Conservation (phyloP, 2,329 filamentous ascomycete genomes). For the Grosmannia serpens region DNA sequence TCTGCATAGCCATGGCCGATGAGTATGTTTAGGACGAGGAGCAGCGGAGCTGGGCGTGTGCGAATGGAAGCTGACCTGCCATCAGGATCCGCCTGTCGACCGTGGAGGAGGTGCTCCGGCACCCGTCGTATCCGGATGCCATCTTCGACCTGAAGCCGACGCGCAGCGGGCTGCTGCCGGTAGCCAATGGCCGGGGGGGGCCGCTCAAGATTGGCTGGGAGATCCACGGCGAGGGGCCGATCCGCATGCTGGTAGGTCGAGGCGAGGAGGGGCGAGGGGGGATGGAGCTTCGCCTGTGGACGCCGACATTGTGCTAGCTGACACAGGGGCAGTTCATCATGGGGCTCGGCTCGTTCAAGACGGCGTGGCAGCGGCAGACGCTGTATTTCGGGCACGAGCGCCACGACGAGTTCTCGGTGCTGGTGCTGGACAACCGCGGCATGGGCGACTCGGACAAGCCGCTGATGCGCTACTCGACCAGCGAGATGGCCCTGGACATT, state of each 20-base stretch:
- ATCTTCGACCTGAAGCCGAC: conserved; percentile 61
- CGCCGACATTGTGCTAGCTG: background rate
- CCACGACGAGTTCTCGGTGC: conserved; percentile 55
- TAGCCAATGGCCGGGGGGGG: conserved; percentile 60
- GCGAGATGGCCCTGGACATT: conserved; percentile 70
- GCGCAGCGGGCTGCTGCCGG: conserved; percentile 45
- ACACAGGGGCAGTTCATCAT: conserved; percentile 53
- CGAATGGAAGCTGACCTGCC: background rate
- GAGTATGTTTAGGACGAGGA: background rate
- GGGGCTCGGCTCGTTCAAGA: conserved; percentile 59
- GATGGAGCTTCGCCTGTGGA: too few species aligned
- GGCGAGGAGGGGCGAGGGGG: background rate
- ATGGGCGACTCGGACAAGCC: conserved; percentile 74
- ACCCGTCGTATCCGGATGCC: conserved; percentile 55
- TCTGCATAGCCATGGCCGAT: background rate
- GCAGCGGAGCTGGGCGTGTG: background rate
- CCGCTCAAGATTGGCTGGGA: conserved; percentile 70
- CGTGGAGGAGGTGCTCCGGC: conserved; percentile 46
- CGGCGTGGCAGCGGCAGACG: conserved; percentile 74
- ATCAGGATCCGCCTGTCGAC: conserved; percentile 17
- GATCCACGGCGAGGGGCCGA: conserved; percentile 62
- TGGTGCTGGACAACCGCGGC: conserved; percentile 76
- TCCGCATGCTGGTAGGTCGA: conserved; percentile 58
- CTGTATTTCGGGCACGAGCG: conserved; percentile 68
- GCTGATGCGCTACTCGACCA: conserved; percentile 64